phyloP scores from a whole-genome alignment of 73 alveolate species.

The Halteria grandinella region DNA sequence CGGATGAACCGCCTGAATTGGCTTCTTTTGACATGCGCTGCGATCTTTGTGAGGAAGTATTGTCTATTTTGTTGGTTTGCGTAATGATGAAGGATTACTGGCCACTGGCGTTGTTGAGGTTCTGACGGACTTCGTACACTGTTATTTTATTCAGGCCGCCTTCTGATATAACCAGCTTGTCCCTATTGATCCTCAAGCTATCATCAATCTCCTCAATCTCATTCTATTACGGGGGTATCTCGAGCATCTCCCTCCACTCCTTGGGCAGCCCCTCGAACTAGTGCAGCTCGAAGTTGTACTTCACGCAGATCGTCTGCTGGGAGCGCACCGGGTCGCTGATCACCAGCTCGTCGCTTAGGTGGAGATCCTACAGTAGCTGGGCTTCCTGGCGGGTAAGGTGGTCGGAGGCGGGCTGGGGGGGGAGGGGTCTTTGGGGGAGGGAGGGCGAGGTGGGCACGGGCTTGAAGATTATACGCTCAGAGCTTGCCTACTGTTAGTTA shows the following conservation, averaged over 20 bases:
- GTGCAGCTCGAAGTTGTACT: background rate
- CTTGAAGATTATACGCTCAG: background rate
- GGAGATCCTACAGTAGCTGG: too few relatives aligned
- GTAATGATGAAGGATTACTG: background rate
- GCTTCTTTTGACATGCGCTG: background rate
- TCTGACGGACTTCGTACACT: background rate
- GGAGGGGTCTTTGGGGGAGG: too few relatives aligned
- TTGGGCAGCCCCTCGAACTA: slow-evolving; percentile 29
- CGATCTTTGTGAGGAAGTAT: background rate
- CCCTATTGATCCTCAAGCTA: background rate
- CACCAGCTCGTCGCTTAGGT: background rate
- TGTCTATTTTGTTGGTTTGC: background rate
- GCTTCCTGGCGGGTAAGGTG: too few relatives aligned
- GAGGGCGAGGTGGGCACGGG: too few relatives aligned
- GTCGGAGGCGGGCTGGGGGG: too few relatives aligned
- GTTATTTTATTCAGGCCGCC: background rate
- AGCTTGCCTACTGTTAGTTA: background rate
- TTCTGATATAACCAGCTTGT: background rate
- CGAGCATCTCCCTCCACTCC: slow-evolving; percentile 27
- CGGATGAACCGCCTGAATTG: background rate
- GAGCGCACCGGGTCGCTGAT: slow-evolving; percentile 8
- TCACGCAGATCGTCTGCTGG: background rate
- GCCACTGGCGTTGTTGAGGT: background rate
- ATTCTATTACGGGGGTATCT: background rate
- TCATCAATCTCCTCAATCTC: slow-evolving; percentile 18